Evolutionary conservation across 352 stramenopile species (phyloP).

Genomic region (Pythium angustatum): DNA sequence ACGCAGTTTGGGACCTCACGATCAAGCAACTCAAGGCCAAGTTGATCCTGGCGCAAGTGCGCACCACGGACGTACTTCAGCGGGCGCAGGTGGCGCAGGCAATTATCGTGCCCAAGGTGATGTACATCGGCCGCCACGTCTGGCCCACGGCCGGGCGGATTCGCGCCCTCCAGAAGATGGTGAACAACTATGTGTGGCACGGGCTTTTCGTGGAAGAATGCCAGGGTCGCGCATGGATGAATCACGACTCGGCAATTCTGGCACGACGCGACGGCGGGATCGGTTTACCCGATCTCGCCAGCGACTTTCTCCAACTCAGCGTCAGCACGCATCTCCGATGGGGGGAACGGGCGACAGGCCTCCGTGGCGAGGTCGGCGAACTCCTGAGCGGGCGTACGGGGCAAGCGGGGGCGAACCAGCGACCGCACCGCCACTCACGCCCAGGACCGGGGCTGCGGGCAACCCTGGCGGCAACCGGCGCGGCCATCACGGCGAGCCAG

Average conservation of each 20-base stretch:
- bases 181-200: constrained; percentile 9
- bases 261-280: constrained; percentile 4
- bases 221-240: too few relatives aligned
- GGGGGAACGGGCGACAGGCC: neutral
- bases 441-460: neutral
- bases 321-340: neutral
- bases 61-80: constrained; percentile 13
- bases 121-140: constrained; percentile 1
- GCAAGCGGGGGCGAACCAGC: neutral
- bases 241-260: neutral
- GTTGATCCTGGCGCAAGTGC: neutral
- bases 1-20: constrained; percentile 4
- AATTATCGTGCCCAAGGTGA: constrained; percentile 16
- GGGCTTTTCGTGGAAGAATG: neutral
- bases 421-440: neutral
- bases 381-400: neutral
- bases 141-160: neutral
- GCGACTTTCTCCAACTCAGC: neutral
- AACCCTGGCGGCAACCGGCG: neutral
- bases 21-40: constrained; percentile 1
- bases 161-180: neutral
- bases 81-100: neutral
- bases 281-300: neutral
- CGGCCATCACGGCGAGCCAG: neutral
- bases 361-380: neutral